Evolutionary conservation across 169 alveolate genomes (phyloP).

Genomic region (Plasmodium fragile): DNA sequence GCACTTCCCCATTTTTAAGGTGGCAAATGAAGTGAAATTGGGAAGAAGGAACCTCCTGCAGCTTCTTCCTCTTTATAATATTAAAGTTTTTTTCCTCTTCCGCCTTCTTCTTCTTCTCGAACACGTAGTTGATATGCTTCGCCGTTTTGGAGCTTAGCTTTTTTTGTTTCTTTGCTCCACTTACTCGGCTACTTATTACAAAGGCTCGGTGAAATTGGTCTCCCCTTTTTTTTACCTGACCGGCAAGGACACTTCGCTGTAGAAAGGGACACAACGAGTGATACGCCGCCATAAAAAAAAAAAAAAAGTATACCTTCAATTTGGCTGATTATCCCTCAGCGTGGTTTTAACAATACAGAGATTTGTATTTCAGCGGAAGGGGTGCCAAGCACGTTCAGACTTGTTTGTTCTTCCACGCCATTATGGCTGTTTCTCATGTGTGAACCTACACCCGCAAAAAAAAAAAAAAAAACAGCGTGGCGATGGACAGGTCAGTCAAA

Average conservation of each 20-base stretch:
- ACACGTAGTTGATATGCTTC: constrained; percentile 46
- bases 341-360: background rate
- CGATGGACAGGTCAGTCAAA: background rate
- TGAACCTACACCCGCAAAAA: background rate
- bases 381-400: background rate
- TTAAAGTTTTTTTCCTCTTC: constrained; percentile 24
- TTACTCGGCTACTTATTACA: background rate
- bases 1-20: constrained; percentile 36
- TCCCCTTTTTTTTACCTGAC: background rate
- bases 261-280: constrained; percentile 16
- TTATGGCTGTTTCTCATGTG: constrained; percentile 1
- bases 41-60: constrained; percentile 27
- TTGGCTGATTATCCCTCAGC: background rate
- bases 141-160: constrained; percentile 61
- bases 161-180: constrained; percentile 20
- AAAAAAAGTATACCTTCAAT: background rate
- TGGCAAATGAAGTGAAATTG: constrained; percentile 46
- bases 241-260: background rate
- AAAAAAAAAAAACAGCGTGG: background rate
- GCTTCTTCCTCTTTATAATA: constrained; percentile 24
- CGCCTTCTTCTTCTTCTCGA: constrained; percentile 28
- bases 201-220: background rate
- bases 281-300: background rate
- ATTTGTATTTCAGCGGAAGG: background rate
- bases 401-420: background rate